Evolutionary conservation across 2,329 filamentous ascomycete genomes (phyloP).

Genomic region (Talaromyces sp.): DNA sequence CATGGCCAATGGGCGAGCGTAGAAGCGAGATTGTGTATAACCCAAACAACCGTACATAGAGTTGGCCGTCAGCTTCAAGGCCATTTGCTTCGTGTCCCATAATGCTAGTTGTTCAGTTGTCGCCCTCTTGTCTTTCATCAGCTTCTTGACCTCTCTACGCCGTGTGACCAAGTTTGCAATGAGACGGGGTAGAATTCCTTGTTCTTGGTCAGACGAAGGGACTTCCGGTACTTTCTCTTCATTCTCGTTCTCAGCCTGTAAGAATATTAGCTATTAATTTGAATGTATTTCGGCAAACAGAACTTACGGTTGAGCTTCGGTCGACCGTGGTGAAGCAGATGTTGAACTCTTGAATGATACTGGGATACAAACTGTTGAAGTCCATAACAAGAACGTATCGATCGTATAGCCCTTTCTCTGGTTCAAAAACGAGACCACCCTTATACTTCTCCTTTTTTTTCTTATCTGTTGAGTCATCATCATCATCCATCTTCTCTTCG

Average conservation of each 20-base stretch:
- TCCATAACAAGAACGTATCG: constrained; percentile 99
- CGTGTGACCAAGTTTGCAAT: constrained; percentile 88
- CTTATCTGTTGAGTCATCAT: constrained; percentile 60
- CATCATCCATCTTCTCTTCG: constrained; percentile 62
- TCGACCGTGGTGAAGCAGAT: constrained; percentile 99
- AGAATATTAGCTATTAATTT: constrained; percentile 15
- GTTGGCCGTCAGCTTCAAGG: constrained; percentile 94
- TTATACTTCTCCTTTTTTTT: constrained; percentile 99
- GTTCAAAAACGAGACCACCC: constrained; percentile 95
- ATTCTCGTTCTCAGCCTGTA: constrained; percentile 57
- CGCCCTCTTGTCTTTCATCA: constrained; percentile 92
- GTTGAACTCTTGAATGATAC: constrained; percentile 98
- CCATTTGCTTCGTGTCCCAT: constrained; percentile 97
- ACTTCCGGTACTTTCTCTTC: constrained; percentile 88
- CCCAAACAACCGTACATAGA: constrained; percentile 99
- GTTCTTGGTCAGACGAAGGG: constrained; percentile 64
- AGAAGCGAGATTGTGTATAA: constrained; percentile 95
- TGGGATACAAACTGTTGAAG: constrained; percentile 98
- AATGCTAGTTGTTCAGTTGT: constrained; percentile 81
- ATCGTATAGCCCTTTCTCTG: constrained; percentile 95
- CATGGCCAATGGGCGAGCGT: constrained; percentile 88
- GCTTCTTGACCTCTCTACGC: constrained; percentile 83
- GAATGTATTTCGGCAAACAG: not conserved
- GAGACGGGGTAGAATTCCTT: constrained; percentile 81
- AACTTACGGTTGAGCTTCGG: constrained; percentile 61